Conservation (phyloP, 371 early-diverging fungal species). For the Actinomortierella wolfii region DNA sequence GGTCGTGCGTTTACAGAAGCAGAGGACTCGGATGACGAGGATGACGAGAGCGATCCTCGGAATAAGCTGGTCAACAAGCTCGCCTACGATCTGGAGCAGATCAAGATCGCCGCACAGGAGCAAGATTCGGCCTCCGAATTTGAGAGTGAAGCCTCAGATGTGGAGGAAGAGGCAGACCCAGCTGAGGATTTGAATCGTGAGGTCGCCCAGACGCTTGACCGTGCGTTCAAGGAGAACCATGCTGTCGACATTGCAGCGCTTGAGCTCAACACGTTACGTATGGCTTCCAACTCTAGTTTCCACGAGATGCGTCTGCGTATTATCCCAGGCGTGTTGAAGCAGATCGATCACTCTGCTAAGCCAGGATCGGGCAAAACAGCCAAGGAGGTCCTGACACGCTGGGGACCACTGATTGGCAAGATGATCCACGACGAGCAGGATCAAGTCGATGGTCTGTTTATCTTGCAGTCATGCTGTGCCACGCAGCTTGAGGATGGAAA, state of each 20-base stretch:
- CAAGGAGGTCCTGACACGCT: conserved; percentile 60
- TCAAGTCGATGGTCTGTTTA: conserved; percentile 75
- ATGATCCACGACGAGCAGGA: conserved; percentile 76
- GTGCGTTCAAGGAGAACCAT: conserved; percentile 82
- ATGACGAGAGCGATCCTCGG: conserved; percentile 48
- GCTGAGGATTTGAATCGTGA: conserved; percentile 79
- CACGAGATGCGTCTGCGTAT: conserved; percentile 77
- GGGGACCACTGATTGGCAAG: conserved; percentile 74
- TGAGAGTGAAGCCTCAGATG: conserved; percentile 48
- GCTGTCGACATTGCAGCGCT: conserved; percentile 77
- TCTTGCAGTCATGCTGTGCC: conserved; percentile 55
- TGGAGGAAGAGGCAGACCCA: conserved; percentile 52
- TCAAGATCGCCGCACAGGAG: conserved; percentile 5
- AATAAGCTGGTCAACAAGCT: conserved; percentile 40
- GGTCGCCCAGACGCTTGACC: conserved; percentile 76
- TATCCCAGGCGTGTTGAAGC: conserved; percentile 66
- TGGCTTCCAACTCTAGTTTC: conserved; percentile 87
- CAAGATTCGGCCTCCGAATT: conserved; percentile 42
- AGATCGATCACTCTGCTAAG: conserved; percentile 52
- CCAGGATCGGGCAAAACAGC: conserved; percentile 32
- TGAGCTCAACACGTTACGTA: conserved; percentile 90
- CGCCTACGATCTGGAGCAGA: conserved; percentile 17
- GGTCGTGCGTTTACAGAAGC: conserved; percentile 53
- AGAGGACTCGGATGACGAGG: conserved; percentile 48
- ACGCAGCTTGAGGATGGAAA: conserved; percentile 43